Conservation (phyloP, 2,329 filamentous ascomycete species). For the Sporothrix pseudoabietina region DNA sequence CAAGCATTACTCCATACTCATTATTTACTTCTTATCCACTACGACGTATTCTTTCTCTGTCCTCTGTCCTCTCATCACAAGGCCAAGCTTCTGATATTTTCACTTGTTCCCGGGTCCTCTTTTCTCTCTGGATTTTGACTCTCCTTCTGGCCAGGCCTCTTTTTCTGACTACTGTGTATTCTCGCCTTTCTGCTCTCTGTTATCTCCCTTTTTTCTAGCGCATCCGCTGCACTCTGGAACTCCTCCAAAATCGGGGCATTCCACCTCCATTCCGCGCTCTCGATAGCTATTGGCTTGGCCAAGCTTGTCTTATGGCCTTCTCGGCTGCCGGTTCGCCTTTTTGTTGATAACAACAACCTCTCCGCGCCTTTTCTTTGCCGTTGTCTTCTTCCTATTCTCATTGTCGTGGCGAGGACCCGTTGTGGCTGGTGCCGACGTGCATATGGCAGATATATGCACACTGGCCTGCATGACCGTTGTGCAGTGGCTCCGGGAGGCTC, state of each 20-base stretch:
- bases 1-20: too few species aligned
- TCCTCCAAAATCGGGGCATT: not conserved
- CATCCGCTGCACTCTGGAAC: not conserved
- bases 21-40: not conserved
- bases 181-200: not conserved
- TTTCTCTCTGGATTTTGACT: not conserved
- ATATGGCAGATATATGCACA: not conserved
- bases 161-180: not conserved
- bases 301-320: not conserved
- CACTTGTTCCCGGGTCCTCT: not conserved
- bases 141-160: not conserved
- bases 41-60: not conserved
- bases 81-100: slow-evolving; percentile 16
- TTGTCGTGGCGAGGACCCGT: not conserved
- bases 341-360: not conserved
- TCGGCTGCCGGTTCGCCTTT: not conserved
- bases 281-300: slow-evolving; percentile 6
- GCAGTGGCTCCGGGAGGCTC: not conserved
- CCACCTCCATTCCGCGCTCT: not conserved
- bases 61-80: not conserved
- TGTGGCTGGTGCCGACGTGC: not conserved
- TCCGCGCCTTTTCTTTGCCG: not conserved
- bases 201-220: not conserved
- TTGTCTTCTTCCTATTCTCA: not conserved
- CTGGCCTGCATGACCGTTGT: not conserved